Evolutionary conservation across 2,329 filamentous ascomycete species (phyloP).

Genomic region (Drechslera avenae): DNA sequence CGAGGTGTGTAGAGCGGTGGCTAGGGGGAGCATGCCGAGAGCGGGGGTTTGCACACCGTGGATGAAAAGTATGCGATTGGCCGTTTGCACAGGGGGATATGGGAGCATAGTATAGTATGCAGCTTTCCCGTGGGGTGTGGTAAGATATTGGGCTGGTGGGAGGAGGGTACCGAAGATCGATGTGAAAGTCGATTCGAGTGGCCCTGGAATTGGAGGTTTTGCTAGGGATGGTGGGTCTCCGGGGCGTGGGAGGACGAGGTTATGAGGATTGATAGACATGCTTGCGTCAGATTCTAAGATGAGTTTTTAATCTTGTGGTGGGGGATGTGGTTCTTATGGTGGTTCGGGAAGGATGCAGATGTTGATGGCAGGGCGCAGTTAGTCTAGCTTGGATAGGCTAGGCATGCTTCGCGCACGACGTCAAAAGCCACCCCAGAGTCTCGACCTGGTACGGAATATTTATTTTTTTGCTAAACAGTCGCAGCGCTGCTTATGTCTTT

Average conservation of each 20-base stretch:
- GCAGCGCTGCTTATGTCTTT: too few species aligned
- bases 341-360: neutral
- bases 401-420: neutral
- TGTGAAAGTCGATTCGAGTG: slow-evolving; percentile 47
- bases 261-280: neutral
- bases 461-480: too few species aligned
- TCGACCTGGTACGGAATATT: too few species aligned
- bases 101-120: slow-evolving; percentile 50
- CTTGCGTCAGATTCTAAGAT: neutral
- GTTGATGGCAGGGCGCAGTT: slow-evolving; percentile 1
- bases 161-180: slow-evolving; percentile 49
- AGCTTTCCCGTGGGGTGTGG: slow-evolving; percentile 42
- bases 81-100: slow-evolving; percentile 39
- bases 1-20: slow-evolving; percentile 39
- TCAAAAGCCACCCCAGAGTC: too few species aligned
- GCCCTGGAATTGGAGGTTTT: slow-evolving; percentile 41
- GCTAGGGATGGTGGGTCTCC: slow-evolving; percentile 9
- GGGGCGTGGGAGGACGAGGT: slow-evolving; percentile 35
- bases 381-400: neutral
- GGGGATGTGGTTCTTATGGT: neutral
- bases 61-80: slow-evolving; percentile 50
- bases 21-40: slow-evolving; percentile 55
- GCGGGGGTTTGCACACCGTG: slow-evolving; percentile 60
- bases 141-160: slow-evolving; percentile 46
- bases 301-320: neutral